Percentiles rank a stretch among this genome's conserved stretches.
phyloP scores from a whole-genome alignment of 2,329 filamentous ascomycete species.

The Colletotrichum salicis region DNA sequence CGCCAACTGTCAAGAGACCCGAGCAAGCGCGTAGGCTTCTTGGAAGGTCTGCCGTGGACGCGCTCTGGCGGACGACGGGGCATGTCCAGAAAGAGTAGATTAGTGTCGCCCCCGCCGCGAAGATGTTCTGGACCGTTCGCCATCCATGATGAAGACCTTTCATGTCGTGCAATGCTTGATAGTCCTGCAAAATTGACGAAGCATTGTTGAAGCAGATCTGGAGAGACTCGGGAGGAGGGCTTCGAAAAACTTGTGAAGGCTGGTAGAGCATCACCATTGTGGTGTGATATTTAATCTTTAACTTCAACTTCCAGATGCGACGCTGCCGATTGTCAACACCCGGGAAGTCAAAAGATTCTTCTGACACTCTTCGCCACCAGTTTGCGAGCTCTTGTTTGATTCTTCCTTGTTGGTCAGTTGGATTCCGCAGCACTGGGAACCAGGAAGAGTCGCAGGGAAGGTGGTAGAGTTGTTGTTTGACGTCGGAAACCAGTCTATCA shows the following conservation, averaged over 20 bases:
- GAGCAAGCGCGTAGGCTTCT: constrained; percentile 45
- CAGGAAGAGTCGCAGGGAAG: constrained; percentile 36
- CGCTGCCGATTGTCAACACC: constrained; percentile 32
- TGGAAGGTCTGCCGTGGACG: constrained; percentile 33
- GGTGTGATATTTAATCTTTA: constrained; percentile 46
- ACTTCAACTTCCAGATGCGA: constrained; percentile 40
- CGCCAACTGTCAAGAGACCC: constrained; percentile 49
- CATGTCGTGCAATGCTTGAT: constrained; percentile 44
- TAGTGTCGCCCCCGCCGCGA: constrained; percentile 49
- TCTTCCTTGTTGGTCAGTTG: constrained; percentile 19
- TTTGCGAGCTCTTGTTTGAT: constrained; percentile 31
- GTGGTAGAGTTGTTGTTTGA: constrained; percentile 41
- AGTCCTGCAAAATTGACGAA: constrained; percentile 39
- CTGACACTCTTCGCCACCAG: constrained; percentile 32
- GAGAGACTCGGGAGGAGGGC: constrained; percentile 43
- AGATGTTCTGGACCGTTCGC: constrained; percentile 51
- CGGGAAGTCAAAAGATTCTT: constrained; percentile 5
- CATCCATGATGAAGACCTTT: constrained; percentile 47
- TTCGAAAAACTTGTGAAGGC: constrained; percentile 47
- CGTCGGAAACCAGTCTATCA: constrained; percentile 39
- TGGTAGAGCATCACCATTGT: constrained; percentile 48
- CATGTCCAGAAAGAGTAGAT: constrained; percentile 52
- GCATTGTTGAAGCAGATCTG: constrained; percentile 45
- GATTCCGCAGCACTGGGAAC: constrained; percentile 31
- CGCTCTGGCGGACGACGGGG: constrained; percentile 38